Conservation (phyloP, 73 alveolate species). For the Paramecium primaurelia region DNA sequence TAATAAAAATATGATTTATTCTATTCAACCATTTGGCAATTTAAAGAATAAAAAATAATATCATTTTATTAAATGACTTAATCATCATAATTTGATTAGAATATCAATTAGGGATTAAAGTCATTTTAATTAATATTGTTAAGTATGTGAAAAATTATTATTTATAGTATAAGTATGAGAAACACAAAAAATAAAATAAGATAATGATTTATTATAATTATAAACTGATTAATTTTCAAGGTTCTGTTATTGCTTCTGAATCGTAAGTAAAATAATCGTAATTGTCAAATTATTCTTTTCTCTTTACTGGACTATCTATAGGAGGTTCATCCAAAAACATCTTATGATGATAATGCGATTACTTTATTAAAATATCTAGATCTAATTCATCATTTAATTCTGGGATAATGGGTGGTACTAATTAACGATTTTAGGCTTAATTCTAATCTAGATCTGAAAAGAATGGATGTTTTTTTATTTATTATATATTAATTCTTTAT, state of each 20-base stretch:
- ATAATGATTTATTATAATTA: neutral
- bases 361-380: conserved; percentile 27
- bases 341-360: neutral
- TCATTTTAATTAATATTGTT: too few relatives aligned
- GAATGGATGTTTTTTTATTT: conserved; percentile 16
- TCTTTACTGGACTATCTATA: neutral
- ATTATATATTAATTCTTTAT: neutral
- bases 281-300: neutral
- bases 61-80: too few relatives aligned
- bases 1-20: too few relatives aligned
- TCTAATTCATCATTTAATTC: conserved; percentile 9
- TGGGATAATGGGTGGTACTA: conserved; percentile 33
- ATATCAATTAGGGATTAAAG: too few relatives aligned
- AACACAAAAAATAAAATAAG: neutral
- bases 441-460: neutral
- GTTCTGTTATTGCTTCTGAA: neutral
- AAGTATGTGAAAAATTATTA: too few relatives aligned
- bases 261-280: neutral
- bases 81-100: too few relatives aligned
- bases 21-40: too few relatives aligned
- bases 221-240: neutral
- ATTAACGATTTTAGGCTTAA: neutral
- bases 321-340: conserved; percentile 40
- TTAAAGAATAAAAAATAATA: too few relatives aligned
- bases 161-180: neutral